Percentiles rank a stretch among this genome's conserved stretches.
These are phyloP conservation scores for Euryodendron excelsum DNA, from an alignment of 148 eudicot genomes.

Conservation along the genomic window DNA sequence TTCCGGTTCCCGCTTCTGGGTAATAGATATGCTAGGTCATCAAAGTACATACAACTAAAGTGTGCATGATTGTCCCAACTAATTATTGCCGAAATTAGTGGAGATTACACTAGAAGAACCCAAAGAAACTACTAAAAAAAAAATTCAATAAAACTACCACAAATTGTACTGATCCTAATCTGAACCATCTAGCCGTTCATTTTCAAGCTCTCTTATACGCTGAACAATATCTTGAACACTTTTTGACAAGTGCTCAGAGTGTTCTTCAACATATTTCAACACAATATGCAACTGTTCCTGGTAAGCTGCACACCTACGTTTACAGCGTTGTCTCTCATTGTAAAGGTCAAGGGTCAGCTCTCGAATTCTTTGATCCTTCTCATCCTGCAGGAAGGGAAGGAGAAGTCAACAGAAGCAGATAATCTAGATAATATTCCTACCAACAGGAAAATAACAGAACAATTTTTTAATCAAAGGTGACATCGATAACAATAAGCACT, in stretches of 20 bases:
- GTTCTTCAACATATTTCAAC: conserved; percentile 29
- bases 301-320: conserved; percentile 27
- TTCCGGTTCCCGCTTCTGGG: neutral
- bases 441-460: neutral
- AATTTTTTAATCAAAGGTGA: conserved; percentile 2
- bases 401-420: neutral
- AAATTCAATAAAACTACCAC: neutral
- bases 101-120: neutral
- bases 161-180: conserved; percentile 5
- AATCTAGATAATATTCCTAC: neutral
- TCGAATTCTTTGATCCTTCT: conserved; percentile 34
- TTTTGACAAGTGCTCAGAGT: conserved; percentile 24
- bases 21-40: neutral
- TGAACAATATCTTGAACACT: conserved; percentile 25
- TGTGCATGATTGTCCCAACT: neutral
- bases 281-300: conserved; percentile 24
- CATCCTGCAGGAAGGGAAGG: conserved; percentile 22
- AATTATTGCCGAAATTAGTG: neutral
- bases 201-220: conserved; percentile 23
- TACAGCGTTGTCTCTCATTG: conserved; percentile 26
- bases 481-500: neutral
- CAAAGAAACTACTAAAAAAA: neutral
- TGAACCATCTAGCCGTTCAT: conserved; percentile 11
- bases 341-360: conserved; percentile 33
- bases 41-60: neutral